These are phyloP conservation scores for Clavaria fumosa DNA, from an alignment of 768 basidiomycete species.

Conservation along the genomic window DNA sequence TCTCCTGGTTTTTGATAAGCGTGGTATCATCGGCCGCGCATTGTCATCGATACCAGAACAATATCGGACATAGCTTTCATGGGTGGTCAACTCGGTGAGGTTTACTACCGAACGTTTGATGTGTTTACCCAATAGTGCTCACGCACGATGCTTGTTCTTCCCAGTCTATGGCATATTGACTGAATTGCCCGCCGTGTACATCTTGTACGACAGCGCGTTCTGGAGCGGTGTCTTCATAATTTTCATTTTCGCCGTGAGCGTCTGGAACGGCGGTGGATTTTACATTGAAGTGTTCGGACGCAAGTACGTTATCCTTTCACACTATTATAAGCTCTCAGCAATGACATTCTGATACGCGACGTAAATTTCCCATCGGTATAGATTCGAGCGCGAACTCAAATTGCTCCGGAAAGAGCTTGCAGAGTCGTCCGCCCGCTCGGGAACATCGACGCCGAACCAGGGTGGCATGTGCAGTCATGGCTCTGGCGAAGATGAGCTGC, in stretches of 20 bases:
- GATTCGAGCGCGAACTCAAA: slow-evolving; percentile 88
- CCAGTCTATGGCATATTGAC: slow-evolving; percentile 75
- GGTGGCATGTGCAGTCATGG: slow-evolving; percentile 21
- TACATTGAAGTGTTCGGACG: slow-evolving; percentile 96
- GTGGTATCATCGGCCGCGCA: slow-evolving; percentile 61
- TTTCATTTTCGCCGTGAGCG: slow-evolving; percentile 69
- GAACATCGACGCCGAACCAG: slow-evolving; percentile 30
- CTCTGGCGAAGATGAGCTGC: slow-evolving; percentile 27
- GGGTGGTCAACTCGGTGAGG: slow-evolving; percentile 66
- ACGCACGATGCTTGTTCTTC: not conserved
- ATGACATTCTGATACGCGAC: slow-evolving; percentile 9
- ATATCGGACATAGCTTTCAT: slow-evolving; percentile 64
- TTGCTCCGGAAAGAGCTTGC: slow-evolving; percentile 82
- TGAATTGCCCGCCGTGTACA: slow-evolving; percentile 68
- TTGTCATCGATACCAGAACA: slow-evolving; percentile 44
- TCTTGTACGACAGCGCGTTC: slow-evolving; percentile 66
- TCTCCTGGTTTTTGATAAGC: slow-evolving; percentile 78
- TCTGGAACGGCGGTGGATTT: slow-evolving; percentile 93
- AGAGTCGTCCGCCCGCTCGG: slow-evolving; percentile 42
- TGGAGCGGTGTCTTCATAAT: slow-evolving; percentile 73
- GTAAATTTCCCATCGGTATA: slow-evolving; percentile 22
- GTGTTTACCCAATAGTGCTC: no score
- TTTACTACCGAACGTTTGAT: no score
- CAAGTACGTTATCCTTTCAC: slow-evolving; percentile 49
- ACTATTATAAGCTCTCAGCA: slow-evolving; percentile 4